Conservation (phyloP, 441 rosid species). For the Dalechampia spathulata region DNA sequence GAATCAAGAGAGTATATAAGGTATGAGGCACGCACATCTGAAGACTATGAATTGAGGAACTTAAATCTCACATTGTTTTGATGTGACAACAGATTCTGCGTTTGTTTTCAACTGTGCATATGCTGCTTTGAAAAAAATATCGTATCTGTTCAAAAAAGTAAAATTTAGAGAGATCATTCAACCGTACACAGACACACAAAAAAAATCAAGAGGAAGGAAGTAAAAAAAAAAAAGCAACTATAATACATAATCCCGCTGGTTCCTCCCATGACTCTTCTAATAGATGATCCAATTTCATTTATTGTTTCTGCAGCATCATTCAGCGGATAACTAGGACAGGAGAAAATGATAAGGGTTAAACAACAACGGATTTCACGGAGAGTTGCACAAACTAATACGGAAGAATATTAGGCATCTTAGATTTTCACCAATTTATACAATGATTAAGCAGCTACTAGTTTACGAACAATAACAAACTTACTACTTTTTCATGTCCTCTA, state of each 20-base stretch:
- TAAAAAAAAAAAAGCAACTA: conserved; percentile 1
- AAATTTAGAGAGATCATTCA: conserved; percentile 5
- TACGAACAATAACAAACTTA: too few species aligned
- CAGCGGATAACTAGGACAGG: conserved; percentile 66
- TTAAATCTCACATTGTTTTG: conserved; percentile 72
- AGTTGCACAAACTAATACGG: too few species aligned
- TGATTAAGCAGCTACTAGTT: too few species aligned
- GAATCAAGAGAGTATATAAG: conserved; percentile 20
- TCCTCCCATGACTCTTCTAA: conserved; percentile 93
- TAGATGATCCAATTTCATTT: conserved; percentile 79
- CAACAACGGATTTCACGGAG: too few species aligned
- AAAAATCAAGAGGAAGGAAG: too few species aligned
- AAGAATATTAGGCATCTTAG: too few species aligned
- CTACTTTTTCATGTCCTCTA: conserved; percentile 79
- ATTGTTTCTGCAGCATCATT: conserved; percentile 90
- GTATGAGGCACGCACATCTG: conserved; percentile 1
- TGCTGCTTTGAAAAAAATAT: conserved; percentile 83
- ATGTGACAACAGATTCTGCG: conserved; percentile 35
- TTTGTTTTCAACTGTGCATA: conserved; percentile 67
- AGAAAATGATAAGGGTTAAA: too few species aligned
- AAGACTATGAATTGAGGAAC: conserved; percentile 11
- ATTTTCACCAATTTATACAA: too few species aligned
- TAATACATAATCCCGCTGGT: conserved; percentile 89
- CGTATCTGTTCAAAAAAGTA: conserved; percentile 42
- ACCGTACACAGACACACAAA: too few species aligned